Percentiles rank a stretch among this genome's conserved stretches.
phyloP scores from a whole-genome alignment of 208 protist genomes.

The Leishmania tarentolae region DNA sequence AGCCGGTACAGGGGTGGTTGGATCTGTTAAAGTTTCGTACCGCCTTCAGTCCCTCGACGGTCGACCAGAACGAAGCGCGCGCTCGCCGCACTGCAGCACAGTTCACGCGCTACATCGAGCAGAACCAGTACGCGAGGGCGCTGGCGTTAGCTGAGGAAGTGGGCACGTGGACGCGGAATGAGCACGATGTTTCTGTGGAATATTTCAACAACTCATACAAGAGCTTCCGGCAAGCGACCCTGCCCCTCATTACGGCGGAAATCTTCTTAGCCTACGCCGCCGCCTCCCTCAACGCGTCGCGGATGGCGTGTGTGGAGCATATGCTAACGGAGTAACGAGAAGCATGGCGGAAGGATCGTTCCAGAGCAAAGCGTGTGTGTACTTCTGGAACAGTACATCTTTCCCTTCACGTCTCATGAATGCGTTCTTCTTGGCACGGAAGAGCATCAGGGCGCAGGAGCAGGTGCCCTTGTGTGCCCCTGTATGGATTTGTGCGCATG shows the following conservation, averaged over 20 bases:
- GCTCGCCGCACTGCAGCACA: constrained; percentile 43
- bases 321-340: constrained; percentile 64
- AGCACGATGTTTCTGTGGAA: constrained; percentile 38
- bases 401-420: background rate
- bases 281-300: constrained; percentile 67
- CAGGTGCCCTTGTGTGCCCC: background rate
- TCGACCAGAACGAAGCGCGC: constrained; percentile 50
- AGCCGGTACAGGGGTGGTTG: constrained; percentile 72
- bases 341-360: background rate
- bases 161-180: constrained; percentile 37
- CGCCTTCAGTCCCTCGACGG: constrained; percentile 67
- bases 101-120: constrained; percentile 67
- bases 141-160: constrained; percentile 68
- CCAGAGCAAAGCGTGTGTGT: background rate
- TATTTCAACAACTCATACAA: constrained; percentile 55
- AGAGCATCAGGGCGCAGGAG: background rate
- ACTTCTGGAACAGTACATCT: background rate
- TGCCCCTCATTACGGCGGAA: constrained; percentile 70
- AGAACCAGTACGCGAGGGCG: constrained; percentile 62
- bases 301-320: constrained; percentile 77
- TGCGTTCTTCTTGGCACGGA: background rate
- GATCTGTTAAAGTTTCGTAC: constrained; percentile 87
- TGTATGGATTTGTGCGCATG: background rate
- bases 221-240: constrained; percentile 53
- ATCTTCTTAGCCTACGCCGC: constrained; percentile 69